Percentiles rank a stretch among this genome's conserved stretches.
phyloP scores from a whole-genome alignment of 352 stramenopile species.

The Phytophthora vignae region DNA sequence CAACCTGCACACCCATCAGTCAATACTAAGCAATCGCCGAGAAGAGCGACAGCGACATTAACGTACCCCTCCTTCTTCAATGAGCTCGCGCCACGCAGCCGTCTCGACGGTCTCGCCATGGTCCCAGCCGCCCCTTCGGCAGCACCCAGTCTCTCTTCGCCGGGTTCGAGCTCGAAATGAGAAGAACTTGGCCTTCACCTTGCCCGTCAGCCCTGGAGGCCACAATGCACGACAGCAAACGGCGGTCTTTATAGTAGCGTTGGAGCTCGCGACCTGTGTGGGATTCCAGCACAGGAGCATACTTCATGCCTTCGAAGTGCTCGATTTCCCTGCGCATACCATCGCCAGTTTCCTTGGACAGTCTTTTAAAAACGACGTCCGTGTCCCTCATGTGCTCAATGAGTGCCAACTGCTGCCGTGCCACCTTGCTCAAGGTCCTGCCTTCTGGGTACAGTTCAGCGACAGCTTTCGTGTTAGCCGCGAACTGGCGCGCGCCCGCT shows the following conservation, averaged over 20 bases:
- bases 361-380: neutral
- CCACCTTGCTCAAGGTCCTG: neutral
- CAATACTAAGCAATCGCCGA: neutral
- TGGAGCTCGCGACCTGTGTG: neutral
- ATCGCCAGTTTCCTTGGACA: neutral
- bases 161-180: slow-evolving; percentile 30
- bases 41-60: neutral
- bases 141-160: slow-evolving; percentile 19
- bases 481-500: neutral
- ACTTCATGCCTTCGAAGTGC: neutral
- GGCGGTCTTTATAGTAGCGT: neutral
- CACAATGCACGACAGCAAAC: neutral
- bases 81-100: slow-evolving; percentile 13
- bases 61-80: slow-evolving; percentile 32
- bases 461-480: neutral
- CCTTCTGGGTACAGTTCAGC: neutral
- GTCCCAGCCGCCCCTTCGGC: slow-evolving; percentile 14
- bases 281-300: neutral
- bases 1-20: neutral
- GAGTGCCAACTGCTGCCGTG: neutral
- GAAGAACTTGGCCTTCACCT: slow-evolving; percentile 10
- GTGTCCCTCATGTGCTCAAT: neutral
- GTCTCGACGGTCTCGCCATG: slow-evolving; percentile 5
- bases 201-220: neutral
- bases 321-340: slow-evolving; percentile 14